Percentiles rank a stretch among this genome's conserved stretches.
Conservation (phyloP, 306 rosid genomes). For the Cucurbita argyrosperma region DNA sequence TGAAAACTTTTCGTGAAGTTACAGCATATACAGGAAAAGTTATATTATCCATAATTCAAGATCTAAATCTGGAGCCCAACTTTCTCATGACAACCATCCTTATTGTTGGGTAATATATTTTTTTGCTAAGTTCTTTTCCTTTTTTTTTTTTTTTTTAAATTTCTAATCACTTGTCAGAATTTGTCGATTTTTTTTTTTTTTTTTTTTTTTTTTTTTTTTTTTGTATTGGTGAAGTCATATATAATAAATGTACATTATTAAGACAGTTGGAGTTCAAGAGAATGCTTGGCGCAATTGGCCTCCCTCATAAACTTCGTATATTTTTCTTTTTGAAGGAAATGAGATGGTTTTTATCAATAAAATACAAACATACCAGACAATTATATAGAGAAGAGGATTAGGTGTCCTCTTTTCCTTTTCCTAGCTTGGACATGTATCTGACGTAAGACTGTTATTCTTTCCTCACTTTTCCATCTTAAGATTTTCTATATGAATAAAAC, state of each 20-base stretch:
- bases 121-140: neutral
- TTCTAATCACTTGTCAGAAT: neutral
- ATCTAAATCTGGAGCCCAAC: conserved; percentile 66
- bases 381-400: neutral
- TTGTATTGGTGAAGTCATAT: neutral
- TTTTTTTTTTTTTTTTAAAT: neutral
- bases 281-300: neutral
- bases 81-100: conserved; percentile 61
- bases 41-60: conserved; percentile 40
- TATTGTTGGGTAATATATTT: conserved; percentile 47
- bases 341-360: neutral
- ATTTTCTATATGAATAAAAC: neutral
- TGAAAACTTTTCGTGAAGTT: conserved; percentile 50
- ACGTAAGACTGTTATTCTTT: neutral
- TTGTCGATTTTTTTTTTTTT: neutral
- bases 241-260: neutral
- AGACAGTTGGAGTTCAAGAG: neutral
- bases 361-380: neutral
- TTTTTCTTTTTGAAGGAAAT: neutral
- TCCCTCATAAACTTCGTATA: neutral
- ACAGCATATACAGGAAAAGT: conserved; percentile 45
- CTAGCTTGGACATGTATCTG: neutral
- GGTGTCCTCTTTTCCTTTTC: neutral
- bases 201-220: neutral
- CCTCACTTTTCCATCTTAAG: neutral